A percentile compares a stretch with the other conserved stretches of the same genome.
These are phyloP conservation scores for Penicillium sp. DNA, from an alignment of 2,329 filamentous ascomycete genomes.

Conservation along the genomic window DNA sequence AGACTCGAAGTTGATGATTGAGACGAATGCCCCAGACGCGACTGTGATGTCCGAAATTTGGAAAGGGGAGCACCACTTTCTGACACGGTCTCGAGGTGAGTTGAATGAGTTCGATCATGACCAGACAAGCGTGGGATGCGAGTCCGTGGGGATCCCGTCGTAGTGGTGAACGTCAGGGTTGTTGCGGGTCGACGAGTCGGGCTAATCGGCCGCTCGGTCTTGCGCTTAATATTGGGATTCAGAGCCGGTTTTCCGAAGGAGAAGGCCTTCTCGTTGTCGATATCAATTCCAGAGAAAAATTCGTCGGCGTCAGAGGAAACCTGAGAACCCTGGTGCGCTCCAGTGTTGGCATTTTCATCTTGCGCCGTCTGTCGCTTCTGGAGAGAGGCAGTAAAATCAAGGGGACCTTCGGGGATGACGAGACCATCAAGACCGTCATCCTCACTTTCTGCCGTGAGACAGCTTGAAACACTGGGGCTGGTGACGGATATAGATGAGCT, in stretches of 20 bases:
- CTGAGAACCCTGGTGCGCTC: slow-evolving; percentile 19
- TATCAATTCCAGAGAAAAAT: slow-evolving; percentile 79
- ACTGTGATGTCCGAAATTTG: slow-evolving; percentile 61
- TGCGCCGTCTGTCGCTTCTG: slow-evolving; percentile 62
- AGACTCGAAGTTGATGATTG: slow-evolving; percentile 66
- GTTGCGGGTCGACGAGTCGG: slow-evolving; percentile 69
- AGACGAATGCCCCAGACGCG: slow-evolving; percentile 63
- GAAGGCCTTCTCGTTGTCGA: slow-evolving; percentile 79
- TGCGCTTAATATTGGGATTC: slow-evolving; percentile 88
- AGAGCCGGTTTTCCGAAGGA: slow-evolving; percentile 75
- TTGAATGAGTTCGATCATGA: slow-evolving; percentile 68
- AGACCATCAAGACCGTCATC: slow-evolving; percentile 91
- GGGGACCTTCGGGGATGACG: slow-evolving; percentile 73
- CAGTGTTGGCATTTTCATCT: slow-evolving; percentile 30
- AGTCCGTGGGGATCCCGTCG: slow-evolving; percentile 56
- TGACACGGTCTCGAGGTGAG: slow-evolving; percentile 80
- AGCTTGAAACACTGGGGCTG: slow-evolving; percentile 89
- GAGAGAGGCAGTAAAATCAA: slow-evolving; percentile 77
- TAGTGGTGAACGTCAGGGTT: slow-evolving; percentile 87
- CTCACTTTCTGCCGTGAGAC: slow-evolving; percentile 85
- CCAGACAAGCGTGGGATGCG: slow-evolving; percentile 74
- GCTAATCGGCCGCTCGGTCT: slow-evolving; percentile 64
- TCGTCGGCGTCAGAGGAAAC: slow-evolving; percentile 57
- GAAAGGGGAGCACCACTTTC: slow-evolving; percentile 74
- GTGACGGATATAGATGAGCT: slow-evolving; percentile 85